Base-by-base conservation (phyloP, 192 early-diverging fungal genomes). In the Podila epicladia region DNA sequence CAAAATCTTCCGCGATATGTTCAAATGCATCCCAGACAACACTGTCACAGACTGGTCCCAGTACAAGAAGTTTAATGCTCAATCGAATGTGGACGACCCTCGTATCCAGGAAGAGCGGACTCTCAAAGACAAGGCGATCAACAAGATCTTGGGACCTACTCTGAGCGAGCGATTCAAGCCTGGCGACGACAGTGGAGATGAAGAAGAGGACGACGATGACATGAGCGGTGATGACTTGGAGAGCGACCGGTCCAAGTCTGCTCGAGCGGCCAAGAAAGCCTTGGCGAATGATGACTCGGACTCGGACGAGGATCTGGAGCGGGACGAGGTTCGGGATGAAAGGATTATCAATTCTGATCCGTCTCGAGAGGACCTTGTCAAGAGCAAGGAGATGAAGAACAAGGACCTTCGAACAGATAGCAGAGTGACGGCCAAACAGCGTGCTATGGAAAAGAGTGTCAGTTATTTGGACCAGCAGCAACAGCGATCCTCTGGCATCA, bases 21-120 rank as follows among this genome's bases (percentile, higher is more conserved):
- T 96, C 74, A 85, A 89, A 28, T 92, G 91, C 58, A 89, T 95
- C 19, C 95, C 95, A 5, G 94, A 96, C 74, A 91, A 94, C 41
- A 94, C 92, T 15, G 88, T 95, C 9, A 88, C 82, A 38, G 90
- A 77, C 8, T 94, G 92, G 91, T 80, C 89, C 0, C 80, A 82
- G 24, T 83, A 85, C 66, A 77, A 69, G 6, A 41, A 79, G 2
- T 87, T 87, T 58, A 75, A 75, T 45, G 63, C 37, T 17, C 71
- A 80, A 17, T 80, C 77, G 5, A 80, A 80, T 19, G 67, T 80
- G 11, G 70, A 73, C 0, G 77, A 80, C 60, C 77, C 77, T 61
- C 70, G 77, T 37, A 69, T 80, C 22, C 63, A 80, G 45, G 77
- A 73, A 26, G 77, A 80, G 49, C 64, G 77, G 17, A 80, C 77